phyloP scores from a whole-genome alignment of 805 yeast species.

The Kuraishia hungarica region DNA sequence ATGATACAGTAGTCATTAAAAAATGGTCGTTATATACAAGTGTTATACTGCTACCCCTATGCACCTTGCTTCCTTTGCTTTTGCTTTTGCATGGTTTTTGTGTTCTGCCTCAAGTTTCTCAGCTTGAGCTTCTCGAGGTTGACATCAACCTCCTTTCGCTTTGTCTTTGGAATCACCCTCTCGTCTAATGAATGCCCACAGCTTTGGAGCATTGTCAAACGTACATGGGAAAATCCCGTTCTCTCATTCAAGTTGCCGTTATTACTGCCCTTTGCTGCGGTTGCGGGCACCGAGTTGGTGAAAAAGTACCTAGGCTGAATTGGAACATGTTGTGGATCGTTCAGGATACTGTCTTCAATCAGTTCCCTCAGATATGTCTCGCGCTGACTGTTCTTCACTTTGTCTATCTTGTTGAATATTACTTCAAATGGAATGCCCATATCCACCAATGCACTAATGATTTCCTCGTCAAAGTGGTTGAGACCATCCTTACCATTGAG shows the following conservation, averaged over 20 bases:
- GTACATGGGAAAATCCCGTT: constrained; percentile 45
- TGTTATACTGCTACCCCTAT: not conserved
- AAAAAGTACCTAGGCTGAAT: constrained; percentile 34
- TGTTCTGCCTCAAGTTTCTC: constrained; percentile 7
- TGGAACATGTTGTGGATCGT: constrained; percentile 23
- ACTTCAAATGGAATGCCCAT: constrained; percentile 65
- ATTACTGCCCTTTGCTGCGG: constrained; percentile 10
- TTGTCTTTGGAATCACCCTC: constrained; percentile 7
- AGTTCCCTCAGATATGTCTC: constrained; percentile 28
- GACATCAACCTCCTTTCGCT: constrained; percentile 7
- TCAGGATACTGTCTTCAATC: constrained; percentile 27
- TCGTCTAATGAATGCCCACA: constrained; percentile 30
- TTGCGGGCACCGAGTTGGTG: constrained; percentile 33
- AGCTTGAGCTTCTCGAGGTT: constrained; percentile 7
- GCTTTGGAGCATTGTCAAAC: constrained; percentile 41
- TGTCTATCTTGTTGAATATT: constrained; percentile 72
- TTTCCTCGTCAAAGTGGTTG: constrained; percentile 42
- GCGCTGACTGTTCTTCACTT: constrained; percentile 24
- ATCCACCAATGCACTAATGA: constrained; percentile 40
- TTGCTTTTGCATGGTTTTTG: constrained; percentile 2
- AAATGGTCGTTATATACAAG: not conserved
- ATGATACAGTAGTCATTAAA: not conserved
- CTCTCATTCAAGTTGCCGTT: constrained; percentile 24
- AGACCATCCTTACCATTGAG: constrained; percentile 56
- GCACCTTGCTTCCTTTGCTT: not conserved